Evolutionary conservation across 805 yeast species (phyloP), one percentile per base, ranked within the genome.

Genomic region (Saccharomycopsis selenospora): DNA sequence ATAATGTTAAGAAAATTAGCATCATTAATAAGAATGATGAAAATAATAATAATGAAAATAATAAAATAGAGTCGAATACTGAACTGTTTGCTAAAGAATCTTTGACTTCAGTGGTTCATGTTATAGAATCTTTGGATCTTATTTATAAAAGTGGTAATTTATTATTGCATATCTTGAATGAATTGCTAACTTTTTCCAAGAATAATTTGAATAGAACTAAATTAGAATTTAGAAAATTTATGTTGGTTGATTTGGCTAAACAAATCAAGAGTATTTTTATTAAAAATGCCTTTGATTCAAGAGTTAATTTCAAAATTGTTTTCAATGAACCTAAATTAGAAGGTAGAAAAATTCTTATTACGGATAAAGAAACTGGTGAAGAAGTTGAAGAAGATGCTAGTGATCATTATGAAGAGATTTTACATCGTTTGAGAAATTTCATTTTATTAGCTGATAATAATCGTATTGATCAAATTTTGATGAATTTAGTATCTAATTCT

Each of bases 131-230:
- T 13, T 29, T 52, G 7, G 85, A 84, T 54, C 74, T 91, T 46
- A 90, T 91, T 46, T 87, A 85, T 65, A 76, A 95, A 59, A 84
- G 95, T 25, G 99, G 99, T 33, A 98, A 93, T 65, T 68, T 91
- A 40, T 68, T 93, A 48, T 65, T 93, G 55, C 96, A 91, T 65
- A 81, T 93, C 49, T 73, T 91, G 61, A 91, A 96, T 10, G 98
- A 91, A 60, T 70, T 91, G 44, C 72, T 91, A 55, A 88, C 96
- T 1, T 93, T 90, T 64, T 83, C 95, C n/a, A 89, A 87, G 58
- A 91, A 88, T 62, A 95, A 93, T 20, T 70, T 89, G 47, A 88
- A 90, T 54, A 74, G 89, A 56, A 77, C 95, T 3, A 83, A 82
- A 57, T 67, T 93, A 33, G 97, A 93, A 59, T 82, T 83, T 59